Evolutionary conservation across 164 flowering plant species (phyloP), one percentile per base, ranked within the genome.

Genomic region (Sedum album): DNA sequence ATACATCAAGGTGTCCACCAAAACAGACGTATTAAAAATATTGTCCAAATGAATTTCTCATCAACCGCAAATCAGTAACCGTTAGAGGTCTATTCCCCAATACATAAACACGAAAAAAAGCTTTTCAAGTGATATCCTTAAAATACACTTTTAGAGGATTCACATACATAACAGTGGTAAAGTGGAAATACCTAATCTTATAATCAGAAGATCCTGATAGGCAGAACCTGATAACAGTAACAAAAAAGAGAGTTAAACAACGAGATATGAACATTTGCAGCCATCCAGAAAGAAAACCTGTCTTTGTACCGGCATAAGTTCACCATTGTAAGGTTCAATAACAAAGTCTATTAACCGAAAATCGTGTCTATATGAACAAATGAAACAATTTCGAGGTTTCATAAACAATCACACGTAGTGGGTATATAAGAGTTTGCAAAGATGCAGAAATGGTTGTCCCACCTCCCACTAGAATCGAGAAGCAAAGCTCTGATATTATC

Each of bases 131-230:
- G 14, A 35, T 35, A 7, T 35, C 5, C 38, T 35, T 35, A 2
- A 44, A 44, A 44, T 13, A 4, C 11, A 15, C 48, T 13, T 44
- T 44, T 44, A 11, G 15, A 15, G 48, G 48, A 44, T 15, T 44
- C 48, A 44, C 3, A 44, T 44, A 17, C 7, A 35, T 35, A 3
- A 35, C 3, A 35, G 7, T 35, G 38, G 38, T 35, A 3, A 3
- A 18, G 15, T 44, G 20, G n/a, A 44, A 44, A 62, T 73, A 94
- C 97, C 99, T 87, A 73, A 94, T 94, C 96, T 91, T 94, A 48
- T 95, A 90, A 82, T 94, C 99, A 70, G 99, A 91, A 20, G 99
- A 91, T 69, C 99, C 99, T 57, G 99, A 94, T 39, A 94, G 81
- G 77, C 99, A 94, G 78, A 72, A 82, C 79, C 97, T 94, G 85